phyloP scores from a whole-genome alignment of 257 asterid species.

The Scutellaria minor region DNA sequence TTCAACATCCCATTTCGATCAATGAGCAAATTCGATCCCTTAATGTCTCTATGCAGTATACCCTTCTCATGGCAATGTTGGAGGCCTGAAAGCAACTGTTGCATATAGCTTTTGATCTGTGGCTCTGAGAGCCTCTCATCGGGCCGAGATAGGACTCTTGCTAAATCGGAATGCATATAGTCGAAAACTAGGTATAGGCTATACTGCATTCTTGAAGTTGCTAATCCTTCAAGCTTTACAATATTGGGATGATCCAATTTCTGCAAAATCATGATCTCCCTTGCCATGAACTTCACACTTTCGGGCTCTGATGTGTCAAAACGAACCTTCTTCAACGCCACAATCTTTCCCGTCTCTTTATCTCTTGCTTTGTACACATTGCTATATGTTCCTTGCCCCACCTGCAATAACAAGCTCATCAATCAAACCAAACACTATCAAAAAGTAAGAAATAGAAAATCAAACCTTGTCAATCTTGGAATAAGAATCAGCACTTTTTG shows the following conservation, averaged over 20 bases:
- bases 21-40: conserved; percentile 80
- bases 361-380: conserved; percentile 85
- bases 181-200: conserved; percentile 82
- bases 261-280: conserved; percentile 73
- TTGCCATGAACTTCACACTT: conserved; percentile 88
- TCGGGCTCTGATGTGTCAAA: conserved; percentile 84
- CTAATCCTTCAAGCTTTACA: conserved; percentile 79
- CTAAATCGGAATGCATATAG: conserved; percentile 66
- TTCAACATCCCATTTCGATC: conserved; percentile 73
- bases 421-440: background rate
- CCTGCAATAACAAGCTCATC: conserved; percentile 38
- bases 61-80: conserved; percentile 85
- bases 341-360: conserved; percentile 60
- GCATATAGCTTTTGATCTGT: conserved; percentile 82
- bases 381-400: conserved; percentile 85
- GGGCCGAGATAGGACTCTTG: conserved; percentile 59
- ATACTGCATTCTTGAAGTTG: conserved; percentile 92
- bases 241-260: conserved; percentile 80
- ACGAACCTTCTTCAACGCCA: conserved; percentile 80
- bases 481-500: conserved; percentile 81
- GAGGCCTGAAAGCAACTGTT: conserved; percentile 73
- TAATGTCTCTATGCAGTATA: conserved; percentile 76
- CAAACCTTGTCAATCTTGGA: conserved; percentile 78
- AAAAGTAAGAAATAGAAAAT: background rate
- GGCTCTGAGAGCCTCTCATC: conserved; percentile 72